Conservation (phyloP, 306 rosid species). For the Lablab purpureus region DNA sequence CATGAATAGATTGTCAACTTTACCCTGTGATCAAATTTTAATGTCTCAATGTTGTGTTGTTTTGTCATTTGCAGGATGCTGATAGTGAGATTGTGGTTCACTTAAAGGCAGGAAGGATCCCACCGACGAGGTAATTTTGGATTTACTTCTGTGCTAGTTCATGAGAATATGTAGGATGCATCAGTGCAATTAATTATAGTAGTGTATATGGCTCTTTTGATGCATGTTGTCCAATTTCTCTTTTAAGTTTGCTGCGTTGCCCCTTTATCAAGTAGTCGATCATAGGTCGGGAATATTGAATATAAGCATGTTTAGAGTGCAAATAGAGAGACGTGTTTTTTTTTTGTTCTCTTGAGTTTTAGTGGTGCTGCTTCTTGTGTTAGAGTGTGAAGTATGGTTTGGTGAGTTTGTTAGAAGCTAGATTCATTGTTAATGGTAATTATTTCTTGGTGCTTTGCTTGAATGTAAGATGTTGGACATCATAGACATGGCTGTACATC, state of each 20-base stretch:
- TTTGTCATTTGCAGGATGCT: slow-evolving; percentile 58
- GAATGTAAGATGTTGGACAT: slow-evolving; percentile 10
- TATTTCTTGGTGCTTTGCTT: slow-evolving; percentile 6
- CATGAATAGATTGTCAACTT: not conserved
- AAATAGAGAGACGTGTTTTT: slow-evolving; percentile 12
- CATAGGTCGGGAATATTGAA: not conserved
- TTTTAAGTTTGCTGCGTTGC: not conserved
- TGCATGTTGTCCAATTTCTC: not conserved
- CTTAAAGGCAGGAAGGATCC: slow-evolving; percentile 87
- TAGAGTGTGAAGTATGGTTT: slow-evolving; percentile 14
- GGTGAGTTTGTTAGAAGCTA: slow-evolving; percentile 7
- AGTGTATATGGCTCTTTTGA: not conserved
- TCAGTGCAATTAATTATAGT: not conserved
- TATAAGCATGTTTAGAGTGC: slow-evolving; percentile 21
- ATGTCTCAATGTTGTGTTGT: not conserved
- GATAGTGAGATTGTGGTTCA: slow-evolving; percentile 83
- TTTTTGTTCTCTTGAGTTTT: slow-evolving; percentile 13
- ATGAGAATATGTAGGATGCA: slow-evolving; percentile 4
- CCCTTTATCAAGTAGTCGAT: not conserved
- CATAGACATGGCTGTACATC: slow-evolving; percentile 5
- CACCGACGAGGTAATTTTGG: slow-evolving; percentile 72
- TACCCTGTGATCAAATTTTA: not conserved
- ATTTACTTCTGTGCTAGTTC: slow-evolving; percentile 1
- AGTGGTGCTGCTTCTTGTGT: not conserved
- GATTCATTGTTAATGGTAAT: not conserved